phyloP scores from a whole-genome alignment of 179 eudicot genomes.

The Patellifolia procumbens region DNA sequence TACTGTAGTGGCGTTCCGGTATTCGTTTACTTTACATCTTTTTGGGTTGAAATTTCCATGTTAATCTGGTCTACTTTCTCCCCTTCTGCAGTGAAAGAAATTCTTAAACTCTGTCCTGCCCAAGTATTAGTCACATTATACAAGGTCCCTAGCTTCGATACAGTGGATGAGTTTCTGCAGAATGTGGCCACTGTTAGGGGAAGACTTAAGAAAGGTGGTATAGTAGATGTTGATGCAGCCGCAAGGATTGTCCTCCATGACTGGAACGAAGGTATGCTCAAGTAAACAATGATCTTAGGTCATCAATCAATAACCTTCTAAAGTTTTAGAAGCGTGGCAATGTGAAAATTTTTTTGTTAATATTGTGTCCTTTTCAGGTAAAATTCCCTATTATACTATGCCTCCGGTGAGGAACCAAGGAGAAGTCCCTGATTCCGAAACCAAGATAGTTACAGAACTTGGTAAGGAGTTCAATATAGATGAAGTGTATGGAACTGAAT shows the following conservation, averaged over 20 bases:
- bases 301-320: not conserved
- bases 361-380: constrained; percentile 52
- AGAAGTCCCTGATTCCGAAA: constrained; percentile 58
- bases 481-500: constrained; percentile 75
- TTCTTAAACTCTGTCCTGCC: constrained; percentile 82
- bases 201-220: constrained; percentile 87
- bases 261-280: constrained; percentile 84
- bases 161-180: constrained; percentile 86
- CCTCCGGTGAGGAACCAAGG: constrained; percentile 77
- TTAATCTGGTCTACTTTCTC: not conserved
- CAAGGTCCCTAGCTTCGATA: constrained; percentile 79
- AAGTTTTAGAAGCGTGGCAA: not conserved
- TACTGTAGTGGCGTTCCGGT: no score
- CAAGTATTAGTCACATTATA: constrained; percentile 66
- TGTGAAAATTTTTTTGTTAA: not conserved
- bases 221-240: constrained; percentile 76
- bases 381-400: constrained; percentile 87
- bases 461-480: constrained; percentile 85
- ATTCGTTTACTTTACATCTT: no score
- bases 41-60: not conserved
- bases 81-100: constrained; percentile 70
- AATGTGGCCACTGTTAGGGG: constrained; percentile 87
- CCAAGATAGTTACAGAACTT: constrained; percentile 75
- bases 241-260: constrained; percentile 89
- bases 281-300: not conserved